phyloP scores from a whole-genome alignment of 208 protist genomes.

The Leishmania amazonensis region DNA sequence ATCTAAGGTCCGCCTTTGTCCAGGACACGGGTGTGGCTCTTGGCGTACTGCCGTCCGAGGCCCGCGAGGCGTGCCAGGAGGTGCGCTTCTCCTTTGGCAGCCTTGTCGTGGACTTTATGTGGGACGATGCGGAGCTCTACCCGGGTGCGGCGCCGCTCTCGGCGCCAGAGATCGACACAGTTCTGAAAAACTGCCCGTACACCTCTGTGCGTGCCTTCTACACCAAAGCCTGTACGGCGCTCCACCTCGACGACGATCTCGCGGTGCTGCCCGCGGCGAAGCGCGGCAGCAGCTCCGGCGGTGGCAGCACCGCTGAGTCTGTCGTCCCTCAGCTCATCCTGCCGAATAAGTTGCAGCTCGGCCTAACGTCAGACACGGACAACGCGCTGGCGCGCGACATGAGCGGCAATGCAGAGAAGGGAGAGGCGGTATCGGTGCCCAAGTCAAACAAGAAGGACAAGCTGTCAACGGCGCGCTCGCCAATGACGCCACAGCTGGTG shows the following conservation, averaged over 20 bases:
- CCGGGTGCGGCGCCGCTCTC: conserved; percentile 22
- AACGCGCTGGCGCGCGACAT: background rate
- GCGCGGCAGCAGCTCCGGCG: background rate
- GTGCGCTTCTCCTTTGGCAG: conserved; percentile 17
- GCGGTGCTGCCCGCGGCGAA: background rate
- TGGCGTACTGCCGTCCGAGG: conserved; percentile 27
- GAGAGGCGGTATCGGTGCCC: background rate
- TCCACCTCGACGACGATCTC: conserved; percentile 17
- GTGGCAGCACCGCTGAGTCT: background rate
- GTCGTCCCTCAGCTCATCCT: background rate
- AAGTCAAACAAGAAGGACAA: background rate
- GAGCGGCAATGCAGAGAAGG: background rate
- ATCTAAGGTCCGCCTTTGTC: conserved; percentile 21
- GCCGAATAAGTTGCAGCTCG: conserved; percentile 8
- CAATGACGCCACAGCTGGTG: background rate
- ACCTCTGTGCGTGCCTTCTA: conserved; percentile 25
- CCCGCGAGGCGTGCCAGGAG: conserved; percentile 26
- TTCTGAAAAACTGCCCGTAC: conserved; percentile 25
- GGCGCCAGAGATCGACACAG: conserved; percentile 33
- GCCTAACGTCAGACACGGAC: no score
- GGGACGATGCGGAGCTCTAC: conserved; percentile 30
- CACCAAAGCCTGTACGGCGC: conserved; percentile 10
- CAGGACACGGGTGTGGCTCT: conserved; percentile 12
- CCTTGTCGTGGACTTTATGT: conserved; percentile 25
- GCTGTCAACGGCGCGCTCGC: background rate